Percentiles rank a stretch among this genome's conserved stretches.
These are phyloP conservation scores for Baudoinia panamericana DNA, from an alignment of 495 filamentous ascomycete species.

Conservation along the genomic window DNA sequence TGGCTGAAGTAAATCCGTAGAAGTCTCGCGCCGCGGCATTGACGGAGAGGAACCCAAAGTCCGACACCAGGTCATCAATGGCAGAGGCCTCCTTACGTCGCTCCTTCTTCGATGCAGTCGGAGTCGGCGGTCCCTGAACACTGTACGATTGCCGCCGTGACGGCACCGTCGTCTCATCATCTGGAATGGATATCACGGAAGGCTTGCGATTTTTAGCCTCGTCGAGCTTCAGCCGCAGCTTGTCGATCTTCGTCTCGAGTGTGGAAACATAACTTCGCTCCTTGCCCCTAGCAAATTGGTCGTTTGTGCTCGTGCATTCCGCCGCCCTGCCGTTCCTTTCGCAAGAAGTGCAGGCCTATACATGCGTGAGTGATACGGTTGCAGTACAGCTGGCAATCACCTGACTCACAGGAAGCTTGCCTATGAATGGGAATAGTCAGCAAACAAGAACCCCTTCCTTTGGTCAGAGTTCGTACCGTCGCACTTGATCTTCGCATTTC, in stretches of 20 bases:
- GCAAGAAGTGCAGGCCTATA: slow-evolving; percentile 68
- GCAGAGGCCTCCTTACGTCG: slow-evolving; percentile 29
- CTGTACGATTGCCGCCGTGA: slow-evolving; percentile 22
- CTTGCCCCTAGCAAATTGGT: slow-evolving; percentile 87
- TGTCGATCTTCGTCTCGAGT: slow-evolving; percentile 75
- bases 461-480: no score
- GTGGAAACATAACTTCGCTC: slow-evolving; percentile 92
- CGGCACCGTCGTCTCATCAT: slow-evolving; percentile 22
- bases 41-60: slow-evolving; percentile 45
- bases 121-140: slow-evolving; percentile 18
- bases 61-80: slow-evolving; percentile 34
- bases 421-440: no score
- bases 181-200: slow-evolving; percentile 28
- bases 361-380: background rate
- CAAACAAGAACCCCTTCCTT: no score
- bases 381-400: background rate
- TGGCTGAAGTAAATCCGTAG: slow-evolving; percentile 66
- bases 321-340: slow-evolving; percentile 67
- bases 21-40: slow-evolving; percentile 89
- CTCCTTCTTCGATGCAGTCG: slow-evolving; percentile 21
- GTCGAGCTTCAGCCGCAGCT: slow-evolving; percentile 57
- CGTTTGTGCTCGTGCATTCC: slow-evolving; percentile 84
- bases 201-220: slow-evolving; percentile 45
- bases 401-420: slow-evolving; percentile 53
- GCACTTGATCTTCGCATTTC: slow-evolving; percentile 87